Evolutionary conservation across 1,139 yeast genomes (phyloP), one percentile per base, ranked within the genome.

Genomic region (Geotrichum klebahnii): DNA sequence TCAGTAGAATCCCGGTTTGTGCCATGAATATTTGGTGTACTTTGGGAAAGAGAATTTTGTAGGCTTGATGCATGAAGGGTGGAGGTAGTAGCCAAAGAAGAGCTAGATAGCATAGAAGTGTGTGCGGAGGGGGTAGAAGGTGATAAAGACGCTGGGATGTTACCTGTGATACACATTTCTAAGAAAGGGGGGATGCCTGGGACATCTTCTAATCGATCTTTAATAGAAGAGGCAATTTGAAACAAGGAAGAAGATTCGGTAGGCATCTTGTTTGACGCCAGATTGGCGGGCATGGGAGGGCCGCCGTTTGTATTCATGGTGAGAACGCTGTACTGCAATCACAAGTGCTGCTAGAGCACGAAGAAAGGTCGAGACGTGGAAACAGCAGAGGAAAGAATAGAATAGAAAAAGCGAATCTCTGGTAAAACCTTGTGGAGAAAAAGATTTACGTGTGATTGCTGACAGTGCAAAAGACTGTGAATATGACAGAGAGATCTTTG

Each of bases 181-280:
- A 89, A 68, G 64, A 81, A 88, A 33, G 89, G 84, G 42, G 76
- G 77, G 74, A 90, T 76, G 28, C 86, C 92, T 0, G 87, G 83
- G 33, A 88, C 78, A 35, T 73, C 69, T 48, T 76, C 78, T 46
- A 90, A 71, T 53, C 86, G 72, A 52, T 70, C 73, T 63, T 80
- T 77, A 53, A 89, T 71, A 16, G 73, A 69, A 36, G 76, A 68
- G 63, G 96, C 84, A 51, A 85, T 79, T 64, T 82, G 84, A 67
- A 79, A 88, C 36, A 90, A 71, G 44, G 95, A 90, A 71, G 62
- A 47, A 2, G 54, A 50, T 38, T 45, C 48, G 3, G 51, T 34
- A 2, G 53, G 51, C 29, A 42, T 38, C 17, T 43, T 43, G 32
- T 48, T 52, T 14, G 50, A 39, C 20, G 53, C 48, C 46, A 46